Base-by-base conservation (phyloP, 2,329 filamentous ascomycete species). In the Chrysoporthe austroafricana region DNA sequence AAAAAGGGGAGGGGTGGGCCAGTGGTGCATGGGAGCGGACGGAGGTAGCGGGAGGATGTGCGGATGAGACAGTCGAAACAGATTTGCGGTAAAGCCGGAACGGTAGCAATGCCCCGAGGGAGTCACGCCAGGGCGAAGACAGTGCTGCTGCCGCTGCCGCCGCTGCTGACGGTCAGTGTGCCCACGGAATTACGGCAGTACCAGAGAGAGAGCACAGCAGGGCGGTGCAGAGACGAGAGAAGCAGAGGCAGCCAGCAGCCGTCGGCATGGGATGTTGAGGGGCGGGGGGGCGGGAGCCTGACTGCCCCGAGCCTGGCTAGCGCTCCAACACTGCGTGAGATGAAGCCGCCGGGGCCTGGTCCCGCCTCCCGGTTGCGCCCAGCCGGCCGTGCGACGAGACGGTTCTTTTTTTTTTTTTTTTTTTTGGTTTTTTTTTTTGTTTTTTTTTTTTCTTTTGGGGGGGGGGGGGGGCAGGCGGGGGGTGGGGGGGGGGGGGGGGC, bases 31-130 rank as follows among this genome's bases (percentile, higher is more conserved):
- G 50, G 7, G 39, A 57, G 43, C 14, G 39, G 42, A 43, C 21
- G 61, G 50, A 56, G 46, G n/a, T 34, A 26, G 46, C 39, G 46
- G 36, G 34, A 39, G 62, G 57, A 60, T 60, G 57, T 18, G 43
- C 43, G 42, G 62, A 48, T 64, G 62, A 64, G 52, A 64, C 62
- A 58, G 59, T 61, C 62, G 52, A 64, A 64, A 58, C 62, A 59
- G 43, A 39, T 52, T 62, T 62, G 60, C 60, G 36, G 44, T 62
- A 26, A 26, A 62, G 46, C 46, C 54, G 62, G 62, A 48, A 64
- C 52, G 62, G 52, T 36, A 64, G 9, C 21, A 36, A 18, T 36
- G 26, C 42, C 42, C 62, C 54, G 54, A 58, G 54, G 32, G 14
- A 34, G 36, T 5, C 21, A 61, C 14, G 57, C 18, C 36, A 7